Evolutionary conservation across 768 basidiomycete genomes (phyloP).

Genomic region (Mrakia gelida): DNA sequence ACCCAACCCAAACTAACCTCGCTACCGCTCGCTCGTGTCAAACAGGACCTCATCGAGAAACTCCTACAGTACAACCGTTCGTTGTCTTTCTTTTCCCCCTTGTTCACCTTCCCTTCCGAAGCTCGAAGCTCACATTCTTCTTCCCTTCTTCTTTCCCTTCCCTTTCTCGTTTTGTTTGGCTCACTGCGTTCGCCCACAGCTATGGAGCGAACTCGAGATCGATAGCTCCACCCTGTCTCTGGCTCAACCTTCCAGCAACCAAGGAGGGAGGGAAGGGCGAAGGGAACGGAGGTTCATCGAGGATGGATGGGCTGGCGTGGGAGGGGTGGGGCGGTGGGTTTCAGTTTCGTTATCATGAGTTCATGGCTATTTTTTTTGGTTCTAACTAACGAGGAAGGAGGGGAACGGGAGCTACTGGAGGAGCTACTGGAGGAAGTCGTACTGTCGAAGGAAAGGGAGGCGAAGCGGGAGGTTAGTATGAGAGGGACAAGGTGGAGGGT

Average conservation of each 20-base stretch:
- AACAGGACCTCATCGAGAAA: slow-evolving; percentile 94
- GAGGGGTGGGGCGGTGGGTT: neutral
- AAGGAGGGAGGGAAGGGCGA: neutral
- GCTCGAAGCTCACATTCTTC: too few relatives aligned
- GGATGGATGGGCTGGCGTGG: neutral
- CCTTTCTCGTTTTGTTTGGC: slow-evolving; percentile 12
- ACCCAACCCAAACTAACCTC: neutral
- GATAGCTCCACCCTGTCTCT: neutral
- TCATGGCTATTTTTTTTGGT: neutral
- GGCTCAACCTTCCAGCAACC: neutral
- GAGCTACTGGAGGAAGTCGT: slow-evolving; percentile 9
- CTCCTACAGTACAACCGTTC: slow-evolving; percentile 61
- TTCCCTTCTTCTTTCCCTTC: neutral
- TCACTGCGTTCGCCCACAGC: too few relatives aligned
- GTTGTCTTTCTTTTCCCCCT: slow-evolving; percentile 42
- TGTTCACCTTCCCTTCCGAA: slow-evolving; percentile 2
- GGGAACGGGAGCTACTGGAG: neutral
- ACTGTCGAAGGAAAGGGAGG: neutral
- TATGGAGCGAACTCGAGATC: slow-evolving; percentile 39
- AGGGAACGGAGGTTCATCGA: neutral
- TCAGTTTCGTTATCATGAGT: slow-evolving; percentile 7
- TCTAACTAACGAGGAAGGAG: neutral
- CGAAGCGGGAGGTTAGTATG: neutral
- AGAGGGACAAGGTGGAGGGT: neutral
- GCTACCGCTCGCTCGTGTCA: neutral